phyloP scores from a whole-genome alignment of 176 grass and related monocot species.

The Luzula sylvatica region DNA sequence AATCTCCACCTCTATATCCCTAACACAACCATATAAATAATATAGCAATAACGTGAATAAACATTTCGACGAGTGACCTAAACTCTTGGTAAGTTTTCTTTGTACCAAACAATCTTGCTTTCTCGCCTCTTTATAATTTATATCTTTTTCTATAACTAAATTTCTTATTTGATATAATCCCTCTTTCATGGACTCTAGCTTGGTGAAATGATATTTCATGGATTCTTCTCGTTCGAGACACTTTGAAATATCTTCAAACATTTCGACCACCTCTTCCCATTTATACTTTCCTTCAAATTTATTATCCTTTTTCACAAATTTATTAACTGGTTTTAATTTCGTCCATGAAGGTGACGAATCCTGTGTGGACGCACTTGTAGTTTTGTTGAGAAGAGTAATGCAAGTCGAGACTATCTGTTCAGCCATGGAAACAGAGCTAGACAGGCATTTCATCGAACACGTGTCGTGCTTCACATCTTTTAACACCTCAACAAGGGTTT shows the following conservation, averaged over 20 bases:
- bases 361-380: constrained; percentile 12
- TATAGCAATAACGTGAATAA: constrained; percentile 73
- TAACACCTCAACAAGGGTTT: constrained; percentile 56
- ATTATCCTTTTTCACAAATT: constrained; percentile 14
- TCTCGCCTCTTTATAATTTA: constrained; percentile 61
- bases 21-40: constrained; percentile 58
- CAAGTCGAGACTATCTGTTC: constrained; percentile 57
- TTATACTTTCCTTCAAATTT: constrained; percentile 25
- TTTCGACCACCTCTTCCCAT: constrained; percentile 81
- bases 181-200: constrained; percentile 69
- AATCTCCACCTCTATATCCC: constrained; percentile 45
- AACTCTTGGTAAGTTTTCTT: constrained; percentile 54
- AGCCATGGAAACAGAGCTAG: constrained; percentile 35
- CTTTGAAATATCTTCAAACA: constrained; percentile 60
- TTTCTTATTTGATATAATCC: constrained; percentile 64
- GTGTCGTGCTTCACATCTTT: constrained; percentile 46
- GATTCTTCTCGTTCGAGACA: constrained; percentile 27
- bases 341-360: constrained; percentile 61
- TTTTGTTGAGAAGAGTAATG: constrained; percentile 29
- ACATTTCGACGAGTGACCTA: constrained; percentile 64
- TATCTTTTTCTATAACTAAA: constrained; percentile 45
- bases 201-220: constrained; percentile 29
- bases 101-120: constrained; percentile 66
- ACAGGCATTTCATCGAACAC: constrained; percentile 15
- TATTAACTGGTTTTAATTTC: constrained; percentile 20